Evolutionary conservation across 1,139 yeast species (phyloP), one percentile per base, ranked within the genome.

Genomic region (Sugiyamaella paludigena): DNA sequence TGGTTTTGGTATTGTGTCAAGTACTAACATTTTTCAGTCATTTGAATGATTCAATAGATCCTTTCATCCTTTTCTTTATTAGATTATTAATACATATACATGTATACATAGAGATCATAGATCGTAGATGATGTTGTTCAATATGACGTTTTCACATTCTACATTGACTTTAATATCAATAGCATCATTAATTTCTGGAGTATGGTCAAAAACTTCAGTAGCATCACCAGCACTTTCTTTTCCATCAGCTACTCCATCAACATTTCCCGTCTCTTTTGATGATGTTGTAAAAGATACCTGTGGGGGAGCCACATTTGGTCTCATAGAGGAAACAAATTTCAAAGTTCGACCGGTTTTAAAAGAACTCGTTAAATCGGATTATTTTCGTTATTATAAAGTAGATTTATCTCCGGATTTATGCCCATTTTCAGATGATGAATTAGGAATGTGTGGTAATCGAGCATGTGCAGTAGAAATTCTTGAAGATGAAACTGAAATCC

Each of bases 381-480:
- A 68, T 68, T 92, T 94, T 78, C 78, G 84, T 56, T 87, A 87
- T 66, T 92, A 87, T 73, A 86, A 88, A 67, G 78, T 94, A 52
- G 87, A 94, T 64, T 74, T 94, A 43, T 92, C 83, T 64, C 72
- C 68, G 28, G 84, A 86, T 58, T 81, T 82, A 64, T 94, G 99
- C 67, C 91, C 95, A 35, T 88, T 89, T 65, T 86, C 94, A 85
- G 80, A 82, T 51, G 86, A 83, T 58, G 87, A 81, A 59, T 84
- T 78, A 59, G 86, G 83, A 27, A 82, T 89, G 65, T 94, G 99
- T 67, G 91, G 95, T 58, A 89, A 94, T 62, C 79, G 89, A 57
- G 87, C 91, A 47, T 94, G 99, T 70, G 96, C 97, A 2, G 95
- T 94, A 30, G 97, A 92, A 66, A 78, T 86, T 24, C 66, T 77